These are phyloP conservation scores for Candida tibetensis DNA, from an alignment of 805 yeast genomes.

Conservation along the genomic window DNA sequence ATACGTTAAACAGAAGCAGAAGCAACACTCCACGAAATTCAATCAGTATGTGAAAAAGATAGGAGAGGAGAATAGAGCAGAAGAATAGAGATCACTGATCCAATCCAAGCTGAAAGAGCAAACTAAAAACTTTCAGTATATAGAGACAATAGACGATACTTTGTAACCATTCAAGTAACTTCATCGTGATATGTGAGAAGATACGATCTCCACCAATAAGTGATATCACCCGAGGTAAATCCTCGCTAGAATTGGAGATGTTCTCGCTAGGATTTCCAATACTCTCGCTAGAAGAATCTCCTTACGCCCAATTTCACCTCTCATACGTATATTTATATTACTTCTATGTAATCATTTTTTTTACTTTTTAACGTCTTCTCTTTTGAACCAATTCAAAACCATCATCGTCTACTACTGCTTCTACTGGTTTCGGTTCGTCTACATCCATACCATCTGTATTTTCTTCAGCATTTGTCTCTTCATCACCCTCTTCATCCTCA, in stretches of 20 bases:
- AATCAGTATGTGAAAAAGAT: conserved; percentile 21
- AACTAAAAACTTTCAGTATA: too few species aligned
- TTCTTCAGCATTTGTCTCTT: conserved; percentile 37
- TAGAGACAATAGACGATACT: neutral
- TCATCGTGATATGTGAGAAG: too few species aligned
- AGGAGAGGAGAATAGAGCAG: too few species aligned
- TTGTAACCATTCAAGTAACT: neutral
- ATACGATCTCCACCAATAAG: too few species aligned
- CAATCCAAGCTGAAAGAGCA: too few species aligned
- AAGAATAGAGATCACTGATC: too few species aligned
- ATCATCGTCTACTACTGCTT: conserved; percentile 85
- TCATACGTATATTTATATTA: too few species aligned
- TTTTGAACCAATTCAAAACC: conserved; percentile 88
- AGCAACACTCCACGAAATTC: conserved; percentile 35
- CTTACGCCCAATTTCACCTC: too few species aligned
- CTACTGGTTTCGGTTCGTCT: conserved; percentile 37
- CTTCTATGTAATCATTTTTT: too few species aligned
- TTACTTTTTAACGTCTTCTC: conserved; percentile 26
- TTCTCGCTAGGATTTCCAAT: too few species aligned
- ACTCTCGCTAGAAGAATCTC: conserved; percentile 1
- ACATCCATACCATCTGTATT: conserved; percentile 28
- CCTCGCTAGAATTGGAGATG: too few species aligned
- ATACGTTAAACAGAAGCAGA: conserved; percentile 37
- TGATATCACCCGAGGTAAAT: too few species aligned
- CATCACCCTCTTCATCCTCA: conserved; percentile 48